Evolutionary conservation across 1,284 basidiomycete genomes (phyloP).

Genomic region (Inonotus obliquus): DNA sequence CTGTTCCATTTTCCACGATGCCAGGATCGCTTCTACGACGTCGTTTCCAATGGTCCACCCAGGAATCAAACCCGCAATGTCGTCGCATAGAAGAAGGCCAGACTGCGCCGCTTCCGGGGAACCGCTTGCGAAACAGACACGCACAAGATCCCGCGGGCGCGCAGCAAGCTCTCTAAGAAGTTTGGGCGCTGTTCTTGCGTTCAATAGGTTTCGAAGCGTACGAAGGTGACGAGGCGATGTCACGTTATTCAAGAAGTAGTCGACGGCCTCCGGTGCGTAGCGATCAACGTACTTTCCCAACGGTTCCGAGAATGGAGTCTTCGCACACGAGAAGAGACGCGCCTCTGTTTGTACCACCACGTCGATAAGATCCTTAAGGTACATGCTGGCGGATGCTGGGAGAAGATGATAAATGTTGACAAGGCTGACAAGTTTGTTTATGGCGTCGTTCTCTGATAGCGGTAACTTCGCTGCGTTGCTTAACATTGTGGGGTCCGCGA

Average conservation of each 20-base stretch:
- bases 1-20: constrained; percentile 64
- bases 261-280: constrained; percentile 82
- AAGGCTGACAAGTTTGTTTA: constrained; percentile 89
- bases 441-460: constrained; percentile 84
- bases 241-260: constrained; percentile 82
- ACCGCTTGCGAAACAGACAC: constrained; percentile 52
- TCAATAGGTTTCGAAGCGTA: constrained; percentile 78
- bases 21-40: constrained; percentile 65
- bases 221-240: constrained; percentile 71
- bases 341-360: constrained; percentile 93
- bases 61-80: constrained; percentile 65
- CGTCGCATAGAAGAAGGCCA: constrained; percentile 72
- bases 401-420: constrained; percentile 97
- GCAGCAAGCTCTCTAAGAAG: constrained; percentile 72
- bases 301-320: constrained; percentile 93
- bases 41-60: constrained; percentile 72
- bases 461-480: constrained; percentile 74
- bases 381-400: constrained; percentile 89
- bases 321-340: constrained; percentile 84
- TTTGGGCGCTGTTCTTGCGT: constrained; percentile 71
- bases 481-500: constrained; percentile 85
- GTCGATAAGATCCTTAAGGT: constrained; percentile 83
- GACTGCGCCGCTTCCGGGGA: constrained; percentile 56
- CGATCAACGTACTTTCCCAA: constrained; percentile 89
- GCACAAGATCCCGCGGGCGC: constrained; percentile 58